Evolutionary conservation across 2,329 filamentous ascomycete species (phyloP), one percentile per base, ranked within the genome.

Genomic region (Phyllosticta citribraziliensis): DNA sequence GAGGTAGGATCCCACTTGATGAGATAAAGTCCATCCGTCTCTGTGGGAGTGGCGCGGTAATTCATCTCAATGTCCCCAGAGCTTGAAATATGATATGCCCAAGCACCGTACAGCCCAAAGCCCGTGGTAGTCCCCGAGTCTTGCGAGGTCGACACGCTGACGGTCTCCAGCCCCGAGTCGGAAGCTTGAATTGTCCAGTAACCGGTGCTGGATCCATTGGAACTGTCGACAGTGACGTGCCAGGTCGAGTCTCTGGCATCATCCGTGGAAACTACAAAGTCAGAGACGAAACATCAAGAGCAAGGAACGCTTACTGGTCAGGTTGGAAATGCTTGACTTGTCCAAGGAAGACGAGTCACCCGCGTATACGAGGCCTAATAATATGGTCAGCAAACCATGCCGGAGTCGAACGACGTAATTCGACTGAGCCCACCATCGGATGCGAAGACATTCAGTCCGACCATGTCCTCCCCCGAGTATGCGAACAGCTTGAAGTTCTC

Each of bases 281-380:
- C 35, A 60, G 52, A 50, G 6, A 14, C 6, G 19, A 12, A 24
- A 30, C 10, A 9, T 35, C 14, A 24, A 27, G n/a, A 47, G 40
- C 40, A 47, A n/a, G 20, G 14, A 51, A 66, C 11, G 60, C 58
- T 65, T 64, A 71, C 68, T 65, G 47, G 69, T 73, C 57, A 74
- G 65, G 62, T 73, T 72, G 19, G 68, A 66, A 10, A 64, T 64
- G 22, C 67, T 56, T 14, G 62, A 56, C 6, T 65, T 65, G 33
- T 63, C 65, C 6, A 63, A 54, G 5, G 65, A 67, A 22, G 62
- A 55, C 19, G 55, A 50, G 3, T 24, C 47, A 8, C 71, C 72
- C 35, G 72, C 66, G 57, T 73, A 75, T n/a, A 71, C 72, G 53
- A 68, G 62, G 2, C 70, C 72, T 74, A 33, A 11, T 74, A 33